Evolutionary conservation across 2,329 filamentous ascomycete species (phyloP).

Genomic region (Emericellopsis cladophorae): DNA sequence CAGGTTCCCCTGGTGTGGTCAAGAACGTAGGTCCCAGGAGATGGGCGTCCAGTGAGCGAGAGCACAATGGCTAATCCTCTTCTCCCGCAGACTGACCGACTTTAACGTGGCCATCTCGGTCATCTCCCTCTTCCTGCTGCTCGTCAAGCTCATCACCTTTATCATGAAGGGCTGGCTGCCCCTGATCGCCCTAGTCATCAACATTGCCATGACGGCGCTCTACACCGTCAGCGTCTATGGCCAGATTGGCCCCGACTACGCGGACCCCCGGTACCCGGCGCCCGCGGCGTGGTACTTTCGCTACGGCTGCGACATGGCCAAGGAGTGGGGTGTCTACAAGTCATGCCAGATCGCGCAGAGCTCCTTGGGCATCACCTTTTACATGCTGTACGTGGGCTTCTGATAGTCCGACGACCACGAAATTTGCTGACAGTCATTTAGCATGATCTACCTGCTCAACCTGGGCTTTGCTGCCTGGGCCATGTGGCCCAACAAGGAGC

Average conservation of each 20-base stretch:
- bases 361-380: slow-evolving; percentile 48
- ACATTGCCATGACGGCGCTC: slow-evolving; percentile 43
- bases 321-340: slow-evolving; percentile 34
- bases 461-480: slow-evolving; percentile 46
- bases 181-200: slow-evolving; percentile 45
- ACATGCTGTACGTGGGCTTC: slow-evolving; percentile 49
- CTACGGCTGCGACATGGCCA: slow-evolving; percentile 52
- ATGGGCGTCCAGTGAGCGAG: background rate
- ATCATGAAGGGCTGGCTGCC: slow-evolving; percentile 63
- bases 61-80: background rate
- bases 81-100: slow-evolving; percentile 47
- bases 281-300: slow-evolving; percentile 63
- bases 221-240: slow-evolving; percentile 56
- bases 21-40: slow-evolving; percentile 44
- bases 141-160: slow-evolving; percentile 56
- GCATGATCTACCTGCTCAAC: slow-evolving; percentile 47
- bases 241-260: slow-evolving; percentile 62
- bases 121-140: slow-evolving; percentile 62
- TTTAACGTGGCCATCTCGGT: slow-evolving; percentile 69
- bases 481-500: slow-evolving; percentile 39
- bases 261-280: slow-evolving; percentile 49
- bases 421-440: slow-evolving; percentile 15
- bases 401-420: background rate
- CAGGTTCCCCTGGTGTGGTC: slow-evolving; percentile 62
- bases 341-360: slow-evolving; percentile 59